Evolutionary conservation across 495 filamentous ascomycete species (phyloP), one percentile per base, ranked within the genome.

Genomic region (Cercophora newfieldiana): DNA sequence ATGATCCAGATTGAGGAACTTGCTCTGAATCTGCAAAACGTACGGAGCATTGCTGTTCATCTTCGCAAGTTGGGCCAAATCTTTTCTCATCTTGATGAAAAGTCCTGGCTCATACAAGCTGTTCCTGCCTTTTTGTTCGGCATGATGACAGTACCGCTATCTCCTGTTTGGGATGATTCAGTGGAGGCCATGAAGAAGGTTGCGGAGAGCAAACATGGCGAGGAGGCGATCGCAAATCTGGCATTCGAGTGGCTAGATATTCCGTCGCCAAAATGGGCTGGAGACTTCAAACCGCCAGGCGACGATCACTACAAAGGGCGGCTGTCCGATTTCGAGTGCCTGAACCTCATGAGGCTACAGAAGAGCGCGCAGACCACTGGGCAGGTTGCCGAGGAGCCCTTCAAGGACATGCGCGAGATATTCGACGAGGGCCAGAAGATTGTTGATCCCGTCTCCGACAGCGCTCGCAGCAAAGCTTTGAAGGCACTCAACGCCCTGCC

Each of bases 71-170:
- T 98, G 30, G 78, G 77, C 81, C 87, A 54, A 72, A 85, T 64
- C 68, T 89, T 69, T 91, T 87, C 77, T 71, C 85, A 61, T 74
- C 79, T 75, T 70, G 84, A 57, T 68, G 79, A 67, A 71, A 82
- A 83, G 56, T 83, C 81, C 14, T 93, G 89, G 88, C 80, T 96
- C 70, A 78, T 85, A 30, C 82, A 81, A 68, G 82, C 94, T 6
- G 83, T 97, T 29, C 91, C 93, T 1, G 81, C 87, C 16, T 97
- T 93, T 69, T 89, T 91, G 70, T 97, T 97, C 73, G 94, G 94
- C 49, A 85, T 97, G 68, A 85, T 96, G 61, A 95, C 93, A 3
- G 88, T 94, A 57, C 91, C 89, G 66, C 80, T 97, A 62, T 81
- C 92, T 5, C 91, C 90, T 18, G 75, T 94, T 22, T 97, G 93